phyloP scores from a whole-genome alignment of 352 stramenopile genomes.

The Pythium graminicola region DNA sequence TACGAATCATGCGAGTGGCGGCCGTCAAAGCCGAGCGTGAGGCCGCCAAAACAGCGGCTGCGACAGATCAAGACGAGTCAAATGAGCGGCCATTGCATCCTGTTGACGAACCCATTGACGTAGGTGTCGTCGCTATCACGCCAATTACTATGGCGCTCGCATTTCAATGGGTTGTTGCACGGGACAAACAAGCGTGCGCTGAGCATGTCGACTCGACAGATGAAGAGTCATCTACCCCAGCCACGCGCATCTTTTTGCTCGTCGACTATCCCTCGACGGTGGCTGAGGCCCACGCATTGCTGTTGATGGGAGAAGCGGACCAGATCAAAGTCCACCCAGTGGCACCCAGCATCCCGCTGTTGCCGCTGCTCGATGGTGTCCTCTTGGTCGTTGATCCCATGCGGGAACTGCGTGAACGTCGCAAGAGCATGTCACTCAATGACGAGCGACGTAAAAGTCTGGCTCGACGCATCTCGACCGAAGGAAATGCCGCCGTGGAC shows the following conservation, averaged over 20 bases:
- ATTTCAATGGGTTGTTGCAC: constrained; percentile 43
- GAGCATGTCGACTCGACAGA: background rate
- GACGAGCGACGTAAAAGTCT: constrained; percentile 19
- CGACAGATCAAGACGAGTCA: background rate
- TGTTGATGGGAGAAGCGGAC: constrained; percentile 33
- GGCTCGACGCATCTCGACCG: constrained; percentile 1
- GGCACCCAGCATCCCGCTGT: constrained; percentile 25
- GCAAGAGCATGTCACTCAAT: constrained; percentile 25
- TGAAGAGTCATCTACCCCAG: background rate
- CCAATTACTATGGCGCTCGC: constrained; percentile 30
- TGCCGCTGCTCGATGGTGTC: constrained; percentile 55
- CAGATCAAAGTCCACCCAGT: constrained; percentile 5
- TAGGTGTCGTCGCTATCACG: constrained; percentile 4
- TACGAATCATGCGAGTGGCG: constrained; percentile 16
- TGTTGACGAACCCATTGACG: background rate
- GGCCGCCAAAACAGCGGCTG: background rate
- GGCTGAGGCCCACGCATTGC: constrained; percentile 37
- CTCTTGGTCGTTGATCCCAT: constrained; percentile 36
- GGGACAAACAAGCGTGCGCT: constrained; percentile 38
- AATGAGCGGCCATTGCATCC: background rate
- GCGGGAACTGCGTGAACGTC: constrained; percentile 24
- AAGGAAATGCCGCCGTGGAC: background rate
- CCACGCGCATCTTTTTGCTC: constrained; percentile 47
- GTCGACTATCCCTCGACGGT: constrained; percentile 51
- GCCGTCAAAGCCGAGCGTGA: constrained; percentile 4